These are phyloP conservation scores for Olyra latifolia DNA, from an alignment of 176 grass and related monocot genomes.

Conservation along the genomic window DNA sequence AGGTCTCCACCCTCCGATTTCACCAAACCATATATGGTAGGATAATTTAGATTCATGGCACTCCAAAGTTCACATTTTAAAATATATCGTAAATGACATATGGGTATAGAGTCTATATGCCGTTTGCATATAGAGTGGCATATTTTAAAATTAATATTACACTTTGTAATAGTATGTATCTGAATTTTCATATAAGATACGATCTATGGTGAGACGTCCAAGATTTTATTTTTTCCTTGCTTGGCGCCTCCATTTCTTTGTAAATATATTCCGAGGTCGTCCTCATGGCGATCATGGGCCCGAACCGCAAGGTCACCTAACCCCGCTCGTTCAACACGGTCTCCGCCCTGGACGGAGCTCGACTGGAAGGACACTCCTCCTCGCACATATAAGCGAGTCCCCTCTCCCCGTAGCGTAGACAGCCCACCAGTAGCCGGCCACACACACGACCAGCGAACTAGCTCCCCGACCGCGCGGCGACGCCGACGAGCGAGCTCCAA, in stretches of 20 bases:
- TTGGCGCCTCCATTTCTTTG: neutral
- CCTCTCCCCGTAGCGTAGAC: conserved; percentile 32
- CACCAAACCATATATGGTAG: conserved; percentile 10
- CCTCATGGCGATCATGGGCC: conserved; percentile 13
- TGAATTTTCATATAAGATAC: no score
- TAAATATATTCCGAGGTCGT: neutral
- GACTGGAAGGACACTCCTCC: neutral
- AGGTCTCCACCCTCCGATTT: no score
- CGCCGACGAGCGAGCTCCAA: neutral
- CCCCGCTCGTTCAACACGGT: conserved; percentile 27
- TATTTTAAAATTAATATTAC: no score
- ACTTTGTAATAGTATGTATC: no score
- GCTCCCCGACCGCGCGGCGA: conserved; percentile 12
- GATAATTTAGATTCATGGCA: no score
- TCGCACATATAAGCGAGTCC: conserved; percentile 37
- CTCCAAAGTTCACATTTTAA: no score
- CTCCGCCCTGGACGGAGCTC: neutral
- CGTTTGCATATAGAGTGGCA: no score
- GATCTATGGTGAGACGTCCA: no score
- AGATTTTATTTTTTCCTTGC: neutral
- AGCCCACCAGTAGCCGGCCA: no score
- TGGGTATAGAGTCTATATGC: no score
- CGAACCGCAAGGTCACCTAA: conserved; percentile 30
- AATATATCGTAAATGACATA: no score
- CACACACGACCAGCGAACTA: neutral